phyloP scores from a whole-genome alignment of 169 alveolate species.

The Blepharisma undulans region DNA sequence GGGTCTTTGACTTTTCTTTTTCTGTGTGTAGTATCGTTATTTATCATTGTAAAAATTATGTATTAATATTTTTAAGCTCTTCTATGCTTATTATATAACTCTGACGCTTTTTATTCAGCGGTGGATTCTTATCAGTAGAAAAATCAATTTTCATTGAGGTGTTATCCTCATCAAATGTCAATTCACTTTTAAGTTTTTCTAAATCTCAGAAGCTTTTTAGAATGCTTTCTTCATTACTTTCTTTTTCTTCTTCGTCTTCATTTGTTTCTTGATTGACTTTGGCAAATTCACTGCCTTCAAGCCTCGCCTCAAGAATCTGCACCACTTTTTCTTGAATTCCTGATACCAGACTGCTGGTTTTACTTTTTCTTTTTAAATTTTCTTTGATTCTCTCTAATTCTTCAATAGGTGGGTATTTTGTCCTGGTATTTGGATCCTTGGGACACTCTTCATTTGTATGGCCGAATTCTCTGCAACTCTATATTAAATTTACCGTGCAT shows the following conservation, averaged over 20 bases:
- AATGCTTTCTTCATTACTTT: background rate
- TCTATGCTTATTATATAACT: background rate
- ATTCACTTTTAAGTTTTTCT: background rate
- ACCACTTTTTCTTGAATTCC: background rate
- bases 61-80: background rate
- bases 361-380: background rate
- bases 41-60: background rate
- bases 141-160: background rate
- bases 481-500: slow-evolving; percentile 18
- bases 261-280: background rate
- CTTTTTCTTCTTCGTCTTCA: too few species aligned
- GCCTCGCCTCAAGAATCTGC: background rate
- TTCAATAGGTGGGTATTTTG: slow-evolving; percentile 39
- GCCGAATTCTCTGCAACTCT: slow-evolving; percentile 61
- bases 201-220: background rate
- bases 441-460: slow-evolving; percentile 54
- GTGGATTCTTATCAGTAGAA: background rate
- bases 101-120: background rate
- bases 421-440: slow-evolving; percentile 59
- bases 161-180: background rate
- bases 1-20: background rate
- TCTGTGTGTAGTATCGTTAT: background rate
- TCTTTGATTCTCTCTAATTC: slow-evolving; percentile 22
- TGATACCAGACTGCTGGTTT: background rate
- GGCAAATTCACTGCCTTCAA: background rate